A percentile compares a stretch with the other conserved stretches of the same genome.
Evolutionary conservation across 2,329 filamentous ascomycete species (phyloP).

Genomic region (Neofusicoccum cordaticola): DNA sequence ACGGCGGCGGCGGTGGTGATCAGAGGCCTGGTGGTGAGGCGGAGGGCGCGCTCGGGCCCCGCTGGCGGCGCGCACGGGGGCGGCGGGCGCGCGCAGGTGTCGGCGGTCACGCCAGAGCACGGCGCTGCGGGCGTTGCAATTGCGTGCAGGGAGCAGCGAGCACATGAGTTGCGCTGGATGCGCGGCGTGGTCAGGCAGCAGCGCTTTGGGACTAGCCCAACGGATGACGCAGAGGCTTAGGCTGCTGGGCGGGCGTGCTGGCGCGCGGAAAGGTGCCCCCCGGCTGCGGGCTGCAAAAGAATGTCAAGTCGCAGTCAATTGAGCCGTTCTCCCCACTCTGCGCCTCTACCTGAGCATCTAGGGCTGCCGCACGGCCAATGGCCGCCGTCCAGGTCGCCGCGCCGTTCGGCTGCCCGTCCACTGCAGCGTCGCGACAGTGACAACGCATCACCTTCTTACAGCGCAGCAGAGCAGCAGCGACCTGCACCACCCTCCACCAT

Average conservation of each 20-base stretch:
- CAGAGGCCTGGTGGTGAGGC: neutral
- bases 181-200: conserved; percentile 6
- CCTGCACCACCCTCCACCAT: conserved; percentile 15
- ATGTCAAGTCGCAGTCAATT: conserved; percentile 10
- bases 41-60: neutral
- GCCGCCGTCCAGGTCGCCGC: conserved; percentile 13
- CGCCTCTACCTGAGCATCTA: conserved; percentile 8
- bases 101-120: neutral
- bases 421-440: conserved; percentile 11
- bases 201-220: conserved; percentile 7
- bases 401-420: conserved; percentile 3
- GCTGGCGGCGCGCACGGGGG: neutral
- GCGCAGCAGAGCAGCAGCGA: conserved; percentile 11
- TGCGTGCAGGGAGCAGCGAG: conserved; percentile 6
- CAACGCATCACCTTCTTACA: conserved; percentile 16
- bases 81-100: neutral
- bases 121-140: conserved; percentile 3
- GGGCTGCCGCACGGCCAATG: conserved; percentile 12
- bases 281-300: neutral
- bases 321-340: conserved; percentile 15
- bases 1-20: neutral
- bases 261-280: neutral
- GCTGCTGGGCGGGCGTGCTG: neutral
- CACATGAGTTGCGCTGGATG: conserved; percentile 12
- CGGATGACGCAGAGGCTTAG: conserved; percentile 3